phyloP scores from a whole-genome alignment of 23 red algal species.

The Gracilaria domingensis region DNA sequence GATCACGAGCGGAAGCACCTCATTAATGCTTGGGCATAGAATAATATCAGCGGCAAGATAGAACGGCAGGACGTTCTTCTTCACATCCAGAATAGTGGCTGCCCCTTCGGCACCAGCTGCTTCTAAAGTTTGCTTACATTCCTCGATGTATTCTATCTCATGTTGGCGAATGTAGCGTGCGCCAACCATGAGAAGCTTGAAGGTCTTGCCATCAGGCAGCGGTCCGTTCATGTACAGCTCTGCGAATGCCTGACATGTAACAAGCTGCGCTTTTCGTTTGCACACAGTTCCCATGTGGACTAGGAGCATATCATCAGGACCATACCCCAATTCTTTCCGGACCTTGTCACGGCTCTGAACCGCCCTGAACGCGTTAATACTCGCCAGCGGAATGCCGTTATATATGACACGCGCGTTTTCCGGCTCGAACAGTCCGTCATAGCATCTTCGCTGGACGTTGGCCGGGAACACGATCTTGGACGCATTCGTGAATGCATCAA shows the following conservation, averaged over 20 bases:
- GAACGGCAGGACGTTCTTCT: slow-evolving; percentile 99
- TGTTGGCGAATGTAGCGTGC: slow-evolving; percentile 99
- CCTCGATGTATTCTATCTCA: slow-evolving; percentile 96
- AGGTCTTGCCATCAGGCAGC: slow-evolving; percentile 47
- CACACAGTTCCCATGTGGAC: slow-evolving; percentile 98
- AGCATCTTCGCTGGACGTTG: slow-evolving; percentile 85
- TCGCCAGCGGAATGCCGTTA: slow-evolving; percentile 95
- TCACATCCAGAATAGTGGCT: slow-evolving; percentile 92
- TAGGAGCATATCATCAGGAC: slow-evolving; percentile 74
- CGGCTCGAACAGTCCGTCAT: slow-evolving; percentile 80
- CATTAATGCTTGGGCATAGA: slow-evolving; percentile 93
- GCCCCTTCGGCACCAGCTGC: slow-evolving; percentile 67
- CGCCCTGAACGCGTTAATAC: slow-evolving; percentile 92
- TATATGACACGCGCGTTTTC: slow-evolving; percentile 82
- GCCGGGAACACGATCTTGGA: slow-evolving; percentile 97
- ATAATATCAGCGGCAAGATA: slow-evolving; percentile 97
- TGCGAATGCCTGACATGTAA: slow-evolving; percentile 90
- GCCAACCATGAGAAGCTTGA: slow-evolving; percentile 96
- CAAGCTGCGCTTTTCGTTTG: slow-evolving; percentile 92
- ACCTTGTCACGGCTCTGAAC: slow-evolving; percentile 80
- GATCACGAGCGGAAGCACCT: slow-evolving; percentile 97
- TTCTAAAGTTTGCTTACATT: slow-evolving; percentile 85
- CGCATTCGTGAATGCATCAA: slow-evolving; percentile 73
- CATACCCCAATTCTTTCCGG: slow-evolving; percentile 88
- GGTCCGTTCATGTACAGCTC: slow-evolving; percentile 63